phyloP scores from a whole-genome alignment of 805 yeast species.

The Blastobotrys americana region DNA sequence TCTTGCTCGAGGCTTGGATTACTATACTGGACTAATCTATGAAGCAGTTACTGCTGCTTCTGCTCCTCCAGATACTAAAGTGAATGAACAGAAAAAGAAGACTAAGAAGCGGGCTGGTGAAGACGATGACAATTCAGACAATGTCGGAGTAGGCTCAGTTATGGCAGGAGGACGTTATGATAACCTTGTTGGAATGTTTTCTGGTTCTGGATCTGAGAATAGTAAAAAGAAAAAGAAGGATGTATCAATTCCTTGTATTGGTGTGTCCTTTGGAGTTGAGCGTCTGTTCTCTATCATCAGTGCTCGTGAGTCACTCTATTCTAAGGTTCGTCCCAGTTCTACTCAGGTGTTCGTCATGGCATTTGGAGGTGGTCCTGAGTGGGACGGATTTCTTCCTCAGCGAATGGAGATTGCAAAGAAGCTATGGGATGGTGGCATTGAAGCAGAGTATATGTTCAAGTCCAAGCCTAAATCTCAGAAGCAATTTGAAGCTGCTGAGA shows the following conservation, averaged over 20 bases:
- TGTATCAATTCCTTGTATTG: constrained; percentile 88
- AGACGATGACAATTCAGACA: constrained; percentile 90
- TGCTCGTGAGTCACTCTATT: constrained; percentile 58
- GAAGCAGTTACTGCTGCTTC: constrained; percentile 94
- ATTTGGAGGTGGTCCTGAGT: constrained; percentile 94
- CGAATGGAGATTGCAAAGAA: constrained; percentile 79
- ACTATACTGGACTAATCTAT: constrained; percentile 93
- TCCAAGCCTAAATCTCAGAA: constrained; percentile 90
- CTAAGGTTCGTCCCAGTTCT: constrained; percentile 67
- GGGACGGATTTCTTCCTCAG: constrained; percentile 88
- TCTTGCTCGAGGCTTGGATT: constrained; percentile 94
- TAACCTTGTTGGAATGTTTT: constrained; percentile 92
- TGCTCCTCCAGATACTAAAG: constrained; percentile 66
- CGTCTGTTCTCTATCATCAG: constrained; percentile 85
- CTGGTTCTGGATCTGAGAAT: constrained; percentile 45
- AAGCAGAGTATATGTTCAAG: constrained; percentile 86
- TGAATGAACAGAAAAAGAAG: constrained; percentile 27
- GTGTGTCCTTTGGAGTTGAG: constrained; percentile 95
- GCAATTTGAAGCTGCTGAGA: constrained; percentile 97
- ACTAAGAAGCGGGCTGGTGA: constrained; percentile 38
- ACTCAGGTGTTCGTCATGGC: constrained; percentile 97
- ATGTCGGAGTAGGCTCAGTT: constrained; percentile 96
- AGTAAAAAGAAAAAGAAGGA: constrained; percentile 64
- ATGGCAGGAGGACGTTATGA: constrained; percentile 99
- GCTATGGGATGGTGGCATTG: constrained; percentile 85